Conservation (phyloP, 202 grass and related monocot species). For the Miscanthus sacchariflorus region DNA sequence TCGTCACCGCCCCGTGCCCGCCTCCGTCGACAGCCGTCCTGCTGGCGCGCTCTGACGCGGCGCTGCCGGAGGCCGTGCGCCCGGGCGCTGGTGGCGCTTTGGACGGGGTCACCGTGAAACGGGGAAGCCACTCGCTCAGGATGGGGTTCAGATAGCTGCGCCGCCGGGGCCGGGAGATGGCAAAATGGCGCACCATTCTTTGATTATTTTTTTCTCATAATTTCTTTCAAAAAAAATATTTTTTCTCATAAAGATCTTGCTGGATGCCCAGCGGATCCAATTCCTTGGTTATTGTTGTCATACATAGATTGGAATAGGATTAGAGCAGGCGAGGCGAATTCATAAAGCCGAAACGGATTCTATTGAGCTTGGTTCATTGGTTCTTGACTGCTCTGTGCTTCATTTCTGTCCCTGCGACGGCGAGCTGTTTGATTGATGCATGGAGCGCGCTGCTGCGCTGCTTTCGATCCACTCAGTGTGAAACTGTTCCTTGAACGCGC, state of each 20-base stretch:
- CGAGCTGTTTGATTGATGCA: background rate
- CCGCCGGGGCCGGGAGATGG: background rate
- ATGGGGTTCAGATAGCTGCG: conserved; percentile 47
- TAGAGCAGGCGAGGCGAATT: background rate
- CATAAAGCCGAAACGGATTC: too few relatives aligned
- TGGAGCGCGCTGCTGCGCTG: background rate
- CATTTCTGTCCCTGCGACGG: background rate
- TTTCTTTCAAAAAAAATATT: too few relatives aligned
- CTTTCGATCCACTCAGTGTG: background rate
- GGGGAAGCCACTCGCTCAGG: conserved; percentile 17
- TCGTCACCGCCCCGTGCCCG: background rate
- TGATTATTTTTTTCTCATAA: background rate
- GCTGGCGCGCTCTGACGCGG: background rate
- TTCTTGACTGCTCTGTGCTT: background rate
- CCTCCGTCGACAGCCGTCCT: background rate
- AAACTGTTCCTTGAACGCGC: background rate
- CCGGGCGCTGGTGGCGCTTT: background rate
- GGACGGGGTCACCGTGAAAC: background rate
- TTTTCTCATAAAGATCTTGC: background rate
- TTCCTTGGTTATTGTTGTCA: background rate
- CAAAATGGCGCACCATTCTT: background rate
- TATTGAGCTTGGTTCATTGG: background rate
- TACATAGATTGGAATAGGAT: background rate
- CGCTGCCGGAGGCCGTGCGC: background rate
- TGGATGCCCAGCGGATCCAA: background rate